Evolutionary conservation across 495 filamentous ascomycete species (phyloP), one percentile per base, ranked within the genome.

Genomic region (Neurospora sp.): DNA sequence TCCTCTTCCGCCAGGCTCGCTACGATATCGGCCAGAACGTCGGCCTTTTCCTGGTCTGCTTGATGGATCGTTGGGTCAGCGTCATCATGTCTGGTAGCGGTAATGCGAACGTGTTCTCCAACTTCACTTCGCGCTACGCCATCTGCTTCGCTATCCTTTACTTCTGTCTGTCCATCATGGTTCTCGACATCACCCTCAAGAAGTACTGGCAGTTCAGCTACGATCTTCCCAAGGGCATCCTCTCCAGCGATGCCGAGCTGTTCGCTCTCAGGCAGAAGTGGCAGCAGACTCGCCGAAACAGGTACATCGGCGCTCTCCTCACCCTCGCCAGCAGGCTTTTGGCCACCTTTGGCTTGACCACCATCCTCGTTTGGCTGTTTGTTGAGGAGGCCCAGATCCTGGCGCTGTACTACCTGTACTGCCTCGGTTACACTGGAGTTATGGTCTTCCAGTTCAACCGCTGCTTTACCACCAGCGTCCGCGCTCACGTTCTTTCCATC

Each of bases 381-480:
- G 77, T 78, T 1, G 71, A 73, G 4, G 39, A 76, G 39, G 3
- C 38, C 2, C n/a, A 72, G 0, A 75, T 75, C 12, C 31, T 80
- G n/a, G 39, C 35, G 70, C 41, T 76, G 6, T 81, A 80, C 39
- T 79, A 73, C 42, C 46, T 72, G 3, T 81, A 81, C 72, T 39
- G 70, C 49, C 14, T 76, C 14, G 78, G 75, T 2, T 81, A 81
- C 41, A 73, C 77, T 5, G 75, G 74, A 8, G 76, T 81, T 37
- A 75, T 81, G 23, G 2, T 81, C 20, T 79, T 80, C 62, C 78
- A 81, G 77, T 79, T 81, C 74, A 81, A 81, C 42, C 77, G 79
- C 5, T 79, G 78, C 69, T 81, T 81, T 39, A 81, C 79, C 7
- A 77, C 73, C 9, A 72, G 80, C 41, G 35, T 74, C 44, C 46